These are phyloP conservation scores for Xanthoparmelia taractica DNA, from an alignment of 495 filamentous ascomycete species.

Conservation along the genomic window DNA sequence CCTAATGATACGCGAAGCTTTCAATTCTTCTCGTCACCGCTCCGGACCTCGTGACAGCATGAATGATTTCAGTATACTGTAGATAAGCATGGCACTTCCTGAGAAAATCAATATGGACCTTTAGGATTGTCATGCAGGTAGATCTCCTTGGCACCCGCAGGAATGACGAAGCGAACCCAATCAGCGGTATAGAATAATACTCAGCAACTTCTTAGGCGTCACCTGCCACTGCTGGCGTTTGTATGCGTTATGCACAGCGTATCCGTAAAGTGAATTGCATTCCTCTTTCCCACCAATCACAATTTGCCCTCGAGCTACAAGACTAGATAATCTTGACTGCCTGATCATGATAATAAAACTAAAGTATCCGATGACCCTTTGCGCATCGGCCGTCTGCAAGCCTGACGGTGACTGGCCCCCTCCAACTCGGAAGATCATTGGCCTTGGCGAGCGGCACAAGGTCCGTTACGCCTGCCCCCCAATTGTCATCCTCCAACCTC, in stretches of 20 bases:
- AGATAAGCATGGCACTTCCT: not conserved
- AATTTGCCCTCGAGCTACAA: not conserved
- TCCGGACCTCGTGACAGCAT: not conserved
- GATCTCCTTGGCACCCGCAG: slow-evolving; percentile 5
- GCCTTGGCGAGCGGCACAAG: slow-evolving; percentile 1
- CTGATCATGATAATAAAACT: not conserved
- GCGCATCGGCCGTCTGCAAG: not conserved
- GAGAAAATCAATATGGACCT: not conserved
- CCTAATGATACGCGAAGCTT: too few species aligned
- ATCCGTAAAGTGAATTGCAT: not conserved
- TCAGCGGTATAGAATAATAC: not conserved
- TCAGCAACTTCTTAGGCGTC: too few species aligned
- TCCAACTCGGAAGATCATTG: not conserved
- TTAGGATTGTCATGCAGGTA: not conserved
- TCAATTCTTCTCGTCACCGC: not conserved
- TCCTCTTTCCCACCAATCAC: slow-evolving; percentile 7
- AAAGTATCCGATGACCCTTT: not conserved
- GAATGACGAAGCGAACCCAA: slow-evolving; percentile 12
- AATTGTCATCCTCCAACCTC: not conserved
- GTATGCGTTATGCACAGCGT: not conserved
- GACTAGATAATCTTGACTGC: not conserved
- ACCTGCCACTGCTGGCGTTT: not conserved
- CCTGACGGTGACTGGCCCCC: not conserved
- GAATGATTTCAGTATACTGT: not conserved
- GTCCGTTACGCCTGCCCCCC: not conserved